Evolutionary conservation across 2,329 filamentous ascomycete genomes (phyloP).

Genomic region (Fusarium palustre): DNA sequence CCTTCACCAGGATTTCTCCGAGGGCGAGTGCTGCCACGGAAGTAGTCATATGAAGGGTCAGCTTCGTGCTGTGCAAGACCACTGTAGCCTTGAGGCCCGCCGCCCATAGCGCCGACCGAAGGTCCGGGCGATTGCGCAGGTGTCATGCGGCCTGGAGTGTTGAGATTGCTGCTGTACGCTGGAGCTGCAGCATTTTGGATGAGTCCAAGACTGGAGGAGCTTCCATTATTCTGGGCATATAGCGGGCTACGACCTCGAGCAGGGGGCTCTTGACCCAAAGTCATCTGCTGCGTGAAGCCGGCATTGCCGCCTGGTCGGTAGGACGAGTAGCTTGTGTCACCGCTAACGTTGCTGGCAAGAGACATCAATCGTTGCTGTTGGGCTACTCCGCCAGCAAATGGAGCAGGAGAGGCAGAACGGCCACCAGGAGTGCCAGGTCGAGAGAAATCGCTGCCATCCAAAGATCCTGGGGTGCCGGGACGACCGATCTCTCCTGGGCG

Average conservation of each 20-base stretch:
- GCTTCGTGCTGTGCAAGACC: conserved; percentile 67
- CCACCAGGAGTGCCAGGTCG: conserved; percentile 63
- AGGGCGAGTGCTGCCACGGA: conserved; percentile 56
- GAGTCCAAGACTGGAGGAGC: conserved; percentile 64
- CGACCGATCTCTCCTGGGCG: conserved; percentile 68
- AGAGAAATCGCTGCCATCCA: conserved; percentile 60
- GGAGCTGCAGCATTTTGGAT: conserved; percentile 66
- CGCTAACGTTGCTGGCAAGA: conserved; percentile 39
- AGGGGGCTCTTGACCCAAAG: conserved; percentile 41
- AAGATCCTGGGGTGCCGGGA: conserved; percentile 70
- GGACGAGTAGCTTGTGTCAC: conserved; percentile 49
- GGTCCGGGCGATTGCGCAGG: conserved; percentile 53
- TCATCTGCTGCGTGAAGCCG: conserved; percentile 45
- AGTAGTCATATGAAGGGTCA: conserved; percentile 66
- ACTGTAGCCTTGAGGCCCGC: conserved; percentile 70
- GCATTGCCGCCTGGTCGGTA: conserved; percentile 41
- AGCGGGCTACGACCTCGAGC: conserved; percentile 59
- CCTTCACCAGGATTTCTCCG: conserved; percentile 54
- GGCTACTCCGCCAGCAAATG: conserved; percentile 49
- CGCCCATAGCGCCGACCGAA: conserved; percentile 64
- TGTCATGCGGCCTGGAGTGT: conserved; percentile 41
- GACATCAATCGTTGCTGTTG: conserved; percentile 46
- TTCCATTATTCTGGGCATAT: conserved; percentile 65
- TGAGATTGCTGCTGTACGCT: conserved; percentile 54
- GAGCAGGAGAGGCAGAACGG: conserved; percentile 45